Evolutionary conservation across 495 filamentous ascomycete genomes (phyloP), one percentile per base, ranked within the genome.

Genomic region (Parathielavia appendiculata): DNA sequence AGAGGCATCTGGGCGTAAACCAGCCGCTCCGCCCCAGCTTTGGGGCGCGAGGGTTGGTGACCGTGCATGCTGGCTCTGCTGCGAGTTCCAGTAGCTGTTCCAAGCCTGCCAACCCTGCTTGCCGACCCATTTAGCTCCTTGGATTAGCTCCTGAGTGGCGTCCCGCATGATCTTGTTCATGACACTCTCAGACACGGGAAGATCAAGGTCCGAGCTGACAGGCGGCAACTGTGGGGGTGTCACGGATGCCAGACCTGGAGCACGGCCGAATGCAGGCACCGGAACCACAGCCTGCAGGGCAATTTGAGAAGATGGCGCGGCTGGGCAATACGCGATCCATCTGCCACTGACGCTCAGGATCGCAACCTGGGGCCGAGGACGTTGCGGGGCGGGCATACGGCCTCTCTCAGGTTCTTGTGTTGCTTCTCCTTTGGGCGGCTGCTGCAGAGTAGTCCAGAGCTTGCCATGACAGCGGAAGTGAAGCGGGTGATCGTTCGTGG

Each of bases 111-210:
- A 79, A 6, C 91, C 87, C 61, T 95, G 88, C 63, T 88, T 90
- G 8, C 87, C 87, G 67, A 93, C 84, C 86, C 88, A 95, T 59
- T 84, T 87, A 19, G 90, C 90, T 23, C 89, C 88, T 63, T 87
- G 87, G 52, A 98, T 87, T n/a, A 95, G 73, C 65, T 93, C 91
- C 66, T 97, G 92, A 0, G 93, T 87, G 2, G 91, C 88, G 66
- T 92, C 90, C 63, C 92, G 80, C 62, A 91, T 86, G 43, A 96
- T 77, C 60, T 90, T 88, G 69, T 92, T 90, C 59, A 96, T 76
- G 41, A 96, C 76, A 41, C 88, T 85, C 65, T 93, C 91, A 2
- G 84, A 82, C 35, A 91, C 84, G 8, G 88, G 88, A 5, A 86
- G 83, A 58, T 96, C 91, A 12, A 90, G 83, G 10, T 82, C 81